Conservation (phyloP, 768 basidiomycete species). For the Tylopilus plumbeoviolaceoides region DNA sequence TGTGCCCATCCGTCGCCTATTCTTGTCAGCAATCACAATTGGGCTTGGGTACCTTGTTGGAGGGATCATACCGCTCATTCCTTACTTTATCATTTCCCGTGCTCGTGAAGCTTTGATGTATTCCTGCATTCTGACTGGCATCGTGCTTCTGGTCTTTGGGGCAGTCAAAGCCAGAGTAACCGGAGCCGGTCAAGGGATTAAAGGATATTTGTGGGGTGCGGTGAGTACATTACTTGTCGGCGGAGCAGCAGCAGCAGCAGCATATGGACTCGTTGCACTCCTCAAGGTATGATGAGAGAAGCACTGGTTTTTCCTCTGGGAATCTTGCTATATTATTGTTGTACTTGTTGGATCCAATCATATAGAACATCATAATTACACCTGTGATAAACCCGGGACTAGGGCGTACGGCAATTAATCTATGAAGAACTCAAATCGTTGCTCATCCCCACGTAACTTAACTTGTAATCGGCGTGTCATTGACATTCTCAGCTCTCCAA, state of each 20-base stretch:
- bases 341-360: background rate
- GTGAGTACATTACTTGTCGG: slow-evolving; percentile 85
- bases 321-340: background rate
- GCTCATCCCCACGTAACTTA: background rate
- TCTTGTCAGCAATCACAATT: slow-evolving; percentile 91
- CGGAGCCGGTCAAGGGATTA: slow-evolving; percentile 61
- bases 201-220: slow-evolving; percentile 84
- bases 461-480: background rate
- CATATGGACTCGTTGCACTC: slow-evolving; percentile 53
- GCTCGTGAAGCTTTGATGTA: slow-evolving; percentile 69
- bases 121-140: slow-evolving; percentile 76
- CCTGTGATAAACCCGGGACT: background rate
- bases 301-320: background rate
- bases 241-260: slow-evolving; percentile 80
- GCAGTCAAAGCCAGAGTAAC: slow-evolving; percentile 86
- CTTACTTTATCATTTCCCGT: slow-evolving; percentile 82
- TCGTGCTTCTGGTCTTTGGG: slow-evolving; percentile 87
- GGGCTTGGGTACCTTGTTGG: slow-evolving; percentile 92
- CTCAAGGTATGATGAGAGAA: slow-evolving; percentile 33
- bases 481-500: background rate
- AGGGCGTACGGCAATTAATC: background rate
- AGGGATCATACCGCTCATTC: slow-evolving; percentile 87
- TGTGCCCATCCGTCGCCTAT: slow-evolving; percentile 77
- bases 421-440: background rate
- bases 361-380: slow-evolving; percentile 3